These are phyloP conservation scores for Pleurotus salmoneostramineus DNA, from an alignment of 768 basidiomycete genomes.

Conservation along the genomic window DNA sequence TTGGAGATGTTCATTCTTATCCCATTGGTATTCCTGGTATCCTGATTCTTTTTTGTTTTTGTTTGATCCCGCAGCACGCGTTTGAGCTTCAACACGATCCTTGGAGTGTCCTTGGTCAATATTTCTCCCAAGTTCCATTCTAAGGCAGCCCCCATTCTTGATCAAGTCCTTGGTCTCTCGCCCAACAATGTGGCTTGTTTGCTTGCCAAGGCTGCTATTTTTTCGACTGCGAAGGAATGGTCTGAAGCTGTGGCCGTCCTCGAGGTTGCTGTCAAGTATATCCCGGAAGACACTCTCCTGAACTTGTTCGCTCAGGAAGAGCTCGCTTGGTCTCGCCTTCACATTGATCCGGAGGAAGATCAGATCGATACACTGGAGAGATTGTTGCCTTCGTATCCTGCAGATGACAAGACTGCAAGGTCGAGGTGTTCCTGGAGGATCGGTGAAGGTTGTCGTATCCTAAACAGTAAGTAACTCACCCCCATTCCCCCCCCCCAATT, in stretches of 20 bases:
- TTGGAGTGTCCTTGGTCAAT: conserved; percentile 79
- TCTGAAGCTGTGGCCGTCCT: conserved; percentile 62
- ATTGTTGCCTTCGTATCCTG: conserved; percentile 29
- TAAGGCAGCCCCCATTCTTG: conserved; percentile 70
- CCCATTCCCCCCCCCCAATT: too few species aligned
- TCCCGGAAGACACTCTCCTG: conserved; percentile 39
- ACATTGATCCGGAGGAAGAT: conserved; percentile 39
- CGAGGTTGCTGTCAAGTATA: conserved; percentile 44
- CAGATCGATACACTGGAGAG: conserved; percentile 45
- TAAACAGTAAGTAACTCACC: conserved; percentile 47
- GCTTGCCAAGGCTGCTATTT: conserved; percentile 72
- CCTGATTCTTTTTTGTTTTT: too few species aligned
- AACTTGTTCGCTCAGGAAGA: conserved; percentile 75
- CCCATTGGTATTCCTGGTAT: too few species aligned
- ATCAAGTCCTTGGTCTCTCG: conserved; percentile 62
- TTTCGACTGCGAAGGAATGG: conserved; percentile 65
- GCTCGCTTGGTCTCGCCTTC: conserved; percentile 77
- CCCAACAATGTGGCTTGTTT: conserved; percentile 63
- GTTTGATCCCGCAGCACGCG: conserved; percentile 41
- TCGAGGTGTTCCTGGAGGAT: conserved; percentile 86
- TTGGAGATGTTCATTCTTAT: too few species aligned
- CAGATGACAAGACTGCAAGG: conserved; percentile 43
- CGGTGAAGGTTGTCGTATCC: conserved; percentile 71
- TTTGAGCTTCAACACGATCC: conserved; percentile 63
- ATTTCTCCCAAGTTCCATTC: conserved; percentile 87